Conservation (phyloP, 2,329 filamentous ascomycete species). For the Diaporthe batatas region DNA sequence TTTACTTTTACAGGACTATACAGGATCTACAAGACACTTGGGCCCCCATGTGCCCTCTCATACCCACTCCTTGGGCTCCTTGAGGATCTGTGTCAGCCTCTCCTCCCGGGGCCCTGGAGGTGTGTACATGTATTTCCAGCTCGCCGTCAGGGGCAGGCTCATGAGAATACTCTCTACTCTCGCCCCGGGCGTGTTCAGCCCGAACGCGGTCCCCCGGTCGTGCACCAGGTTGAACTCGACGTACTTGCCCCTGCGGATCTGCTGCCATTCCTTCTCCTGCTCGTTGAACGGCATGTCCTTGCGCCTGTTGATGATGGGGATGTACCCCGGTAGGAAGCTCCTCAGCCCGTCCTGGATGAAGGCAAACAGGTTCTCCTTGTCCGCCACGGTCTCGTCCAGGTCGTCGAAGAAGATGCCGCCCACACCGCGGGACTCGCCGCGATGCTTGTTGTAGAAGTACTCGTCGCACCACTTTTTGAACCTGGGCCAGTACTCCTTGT, state of each 20-base stretch:
- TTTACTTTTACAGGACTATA: conserved; percentile 26
- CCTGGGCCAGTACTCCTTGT: conserved; percentile 89
- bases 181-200: conserved; percentile 90
- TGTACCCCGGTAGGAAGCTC: conserved; percentile 89
- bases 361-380: conserved; percentile 89
- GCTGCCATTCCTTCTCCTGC: conserved; percentile 95
- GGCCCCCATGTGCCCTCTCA: conserved; percentile 53
- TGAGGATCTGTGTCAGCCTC: conserved; percentile 80
- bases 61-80: conserved; percentile 76
- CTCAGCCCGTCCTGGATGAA: conserved; percentile 88
- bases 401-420: conserved; percentile 99
- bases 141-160: conserved; percentile 92
- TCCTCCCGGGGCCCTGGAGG: conserved; percentile 83
- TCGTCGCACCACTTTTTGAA: conserved; percentile 99
- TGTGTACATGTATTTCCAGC: conserved; percentile 96
- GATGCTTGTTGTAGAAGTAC: conserved; percentile 96
- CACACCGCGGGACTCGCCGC: conserved; percentile 86
- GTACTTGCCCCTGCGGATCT: conserved; percentile 92
- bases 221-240: conserved; percentile 99
- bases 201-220: conserved; percentile 94
- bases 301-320: conserved; percentile 88
- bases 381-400: conserved; percentile 86
- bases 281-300: conserved; percentile 94
- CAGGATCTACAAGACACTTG: conserved; percentile 13
- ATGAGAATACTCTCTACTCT: conserved; percentile 97